Base-by-base conservation (phyloP, 345 rosid species). In the Aurinia saxatilis region DNA sequence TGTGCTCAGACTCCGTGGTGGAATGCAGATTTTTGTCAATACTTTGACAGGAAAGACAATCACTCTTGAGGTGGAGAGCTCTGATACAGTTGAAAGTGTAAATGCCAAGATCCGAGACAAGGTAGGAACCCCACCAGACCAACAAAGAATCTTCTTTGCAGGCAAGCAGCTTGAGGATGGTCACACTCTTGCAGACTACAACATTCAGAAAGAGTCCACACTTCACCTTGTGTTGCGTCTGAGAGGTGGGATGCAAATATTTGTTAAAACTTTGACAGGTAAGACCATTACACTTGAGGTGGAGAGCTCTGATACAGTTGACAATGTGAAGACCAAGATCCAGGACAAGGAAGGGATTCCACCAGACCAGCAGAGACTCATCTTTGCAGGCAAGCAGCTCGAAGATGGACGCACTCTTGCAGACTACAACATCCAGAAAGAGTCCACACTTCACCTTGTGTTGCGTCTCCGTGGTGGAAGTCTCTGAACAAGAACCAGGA, bases 391-490 rank as follows among this genome's bases (percentile, higher is more conserved):
- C n/a, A n/a, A n/a, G n/a, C n/a, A n/a, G 50, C 50, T 45, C 0
- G 50, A 45, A n/a, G 50, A 45, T 17, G 50, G 50, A 1, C 50
- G 50, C 0, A 18, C 50, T 8, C 11, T 45, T 0, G 50, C 50
- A 5, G 50, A 45, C 8, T 45, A 45, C 29, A 45, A n/a, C n/a
- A n/a, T n/a, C n/a, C n/a, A n/a, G n/a, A n/a, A n/a, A n/a, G n/a
- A n/a, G n/a, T n/a, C n/a, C n/a, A n/a, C n/a, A n/a, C n/a, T n/a
- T n/a, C n/a, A n/a, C n/a, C n/a, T n/a, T n/a, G n/a, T n/a, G n/a
- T n/a, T n/a, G n/a, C 50, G 65, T 39, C 71, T 71, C 27, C 67
- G 57, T 5, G 70, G 75, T 9, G 75, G 75, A 63, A 39, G 47
- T 48, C 39, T 39, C 23, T 21, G 47, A 56, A 3, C 29, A 50